These are phyloP conservation scores for Trifolium fragiferum DNA, from an alignment of 306 rosid species.

Conservation along the genomic window DNA sequence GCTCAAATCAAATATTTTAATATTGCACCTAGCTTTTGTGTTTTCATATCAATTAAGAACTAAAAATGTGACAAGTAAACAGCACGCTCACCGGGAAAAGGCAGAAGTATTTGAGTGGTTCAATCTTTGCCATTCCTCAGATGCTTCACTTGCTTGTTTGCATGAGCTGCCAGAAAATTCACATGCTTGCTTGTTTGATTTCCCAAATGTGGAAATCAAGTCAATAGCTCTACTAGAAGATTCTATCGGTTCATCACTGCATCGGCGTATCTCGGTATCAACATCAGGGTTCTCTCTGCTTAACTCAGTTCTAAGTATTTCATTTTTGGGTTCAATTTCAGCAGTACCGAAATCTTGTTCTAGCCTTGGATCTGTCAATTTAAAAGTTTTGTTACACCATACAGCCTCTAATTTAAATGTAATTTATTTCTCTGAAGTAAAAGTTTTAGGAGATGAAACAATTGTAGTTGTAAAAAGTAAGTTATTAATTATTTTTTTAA, in stretches of 20 bases:
- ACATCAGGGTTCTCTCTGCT: neutral
- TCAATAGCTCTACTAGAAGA: neutral
- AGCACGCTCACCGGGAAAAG: conserved; percentile 65
- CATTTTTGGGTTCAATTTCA: conserved; percentile 41
- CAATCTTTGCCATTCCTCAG: conserved; percentile 53
- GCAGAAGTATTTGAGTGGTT: conserved; percentile 72
- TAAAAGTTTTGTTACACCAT: conserved; percentile 38
- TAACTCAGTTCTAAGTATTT: conserved; percentile 38
- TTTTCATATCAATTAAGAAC: conserved; percentile 15
- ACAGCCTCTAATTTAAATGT: neutral
- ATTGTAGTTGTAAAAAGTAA: neutral
- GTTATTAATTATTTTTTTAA: neutral
- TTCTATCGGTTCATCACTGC: neutral
- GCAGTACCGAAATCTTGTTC: neutral
- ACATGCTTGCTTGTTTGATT: conserved; percentile 2
- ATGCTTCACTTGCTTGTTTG: conserved; percentile 46
- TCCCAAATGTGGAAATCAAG: conserved; percentile 7
- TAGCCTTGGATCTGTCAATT: conserved; percentile 38
- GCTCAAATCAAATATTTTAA: neutral
- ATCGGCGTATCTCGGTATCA: neutral
- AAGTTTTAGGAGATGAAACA: neutral
- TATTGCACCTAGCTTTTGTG: neutral
- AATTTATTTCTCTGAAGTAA: neutral
- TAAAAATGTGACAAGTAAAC: conserved; percentile 14
- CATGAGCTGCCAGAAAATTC: conserved; percentile 43